Conservation (phyloP, 768 basidiomycete genomes). For the Bullera alba region DNA sequence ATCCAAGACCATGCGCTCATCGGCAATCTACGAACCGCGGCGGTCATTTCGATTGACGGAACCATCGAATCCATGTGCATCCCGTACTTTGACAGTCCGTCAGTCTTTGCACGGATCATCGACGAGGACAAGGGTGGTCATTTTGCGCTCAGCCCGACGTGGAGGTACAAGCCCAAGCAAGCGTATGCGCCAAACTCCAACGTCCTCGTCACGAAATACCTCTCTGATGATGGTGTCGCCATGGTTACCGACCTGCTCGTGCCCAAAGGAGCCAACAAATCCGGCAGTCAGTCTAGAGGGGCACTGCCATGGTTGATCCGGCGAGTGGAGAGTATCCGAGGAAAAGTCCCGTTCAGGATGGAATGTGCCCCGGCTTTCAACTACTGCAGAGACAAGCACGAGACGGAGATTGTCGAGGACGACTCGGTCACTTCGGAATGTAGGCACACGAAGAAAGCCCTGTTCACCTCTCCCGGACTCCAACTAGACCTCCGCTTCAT, state of each 20-base stretch:
- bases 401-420: slow-evolving; percentile 51
- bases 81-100: slow-evolving; percentile 89
- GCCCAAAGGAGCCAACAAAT: slow-evolving; percentile 35
- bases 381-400: slow-evolving; percentile 74
- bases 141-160: slow-evolving; percentile 61
- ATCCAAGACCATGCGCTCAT: slow-evolving; percentile 47
- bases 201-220: slow-evolving; percentile 81
- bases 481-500: slow-evolving; percentile 67
- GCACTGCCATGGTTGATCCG: slow-evolving; percentile 43
- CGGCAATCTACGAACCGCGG: slow-evolving; percentile 45
- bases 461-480: slow-evolving; percentile 40
- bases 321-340: slow-evolving; percentile 64
- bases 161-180: slow-evolving; percentile 44
- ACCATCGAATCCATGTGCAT: slow-evolving; percentile 78
- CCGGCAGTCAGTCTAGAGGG: slow-evolving; percentile 13
- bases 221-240: slow-evolving; percentile 80
- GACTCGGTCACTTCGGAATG: slow-evolving; percentile 29
- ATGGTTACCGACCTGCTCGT: slow-evolving; percentile 62
- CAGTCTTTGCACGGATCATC: slow-evolving; percentile 64
- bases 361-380: slow-evolving; percentile 96
- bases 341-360: slow-evolving; percentile 66
- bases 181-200: slow-evolving; percentile 49
- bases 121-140: slow-evolving; percentile 65
- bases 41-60: slow-evolving; percentile 48
- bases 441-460: slow-evolving; percentile 51